Base-by-base conservation (phyloP, 495 filamentous ascomycete species). In the Patellaria atrata region DNA sequence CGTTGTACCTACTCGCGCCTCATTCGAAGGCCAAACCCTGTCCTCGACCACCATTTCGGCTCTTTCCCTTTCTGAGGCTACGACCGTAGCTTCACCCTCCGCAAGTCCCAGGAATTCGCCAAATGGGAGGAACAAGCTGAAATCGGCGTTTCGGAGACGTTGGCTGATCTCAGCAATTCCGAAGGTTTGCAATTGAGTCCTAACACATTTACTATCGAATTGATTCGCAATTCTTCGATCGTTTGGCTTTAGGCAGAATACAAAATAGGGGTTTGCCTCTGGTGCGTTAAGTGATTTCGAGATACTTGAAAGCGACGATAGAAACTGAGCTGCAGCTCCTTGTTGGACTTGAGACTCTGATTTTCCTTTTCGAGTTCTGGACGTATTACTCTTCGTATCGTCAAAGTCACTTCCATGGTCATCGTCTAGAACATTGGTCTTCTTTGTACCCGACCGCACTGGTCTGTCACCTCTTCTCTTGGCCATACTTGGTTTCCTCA, bases 131-230 rank as follows among this genome's bases (percentile, higher is more conserved):
- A 97, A 97, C 18, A 97, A 59, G 41, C 82, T 92, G 61, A 93
- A 94, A 52, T 97, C 86, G 1, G 87, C 86, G 44, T 89, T 85
- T 26, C 84, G 69, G 22, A 96, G 63, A 6, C 89, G 69, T 50
- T 92, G 84, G 50, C 85, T 93, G 54, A 97, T 94, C 48, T 97
- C 89, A 3, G 87, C 85, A 51, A 97, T 91, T 19, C 89, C 89
- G 43, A 97, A 81, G 0, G 84, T 91, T 55, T 94, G 86, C 3
- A 97, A 71, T 58, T 97, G 89, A 20, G 78, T 78, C 11, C 89
- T 75, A 16, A 97, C 89, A 52, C 86, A 94, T 57, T 97, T 96
- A 64, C 84, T 94, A 55, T 97, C 89, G 44, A 96, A 96, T 53
- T 96, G 89, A 43, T 97, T 96, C 32, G 89, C 87, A 43, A 97